phyloP scores from a whole-genome alignment of 177 flowering plant genomes.

The Vitis hybrid region DNA sequence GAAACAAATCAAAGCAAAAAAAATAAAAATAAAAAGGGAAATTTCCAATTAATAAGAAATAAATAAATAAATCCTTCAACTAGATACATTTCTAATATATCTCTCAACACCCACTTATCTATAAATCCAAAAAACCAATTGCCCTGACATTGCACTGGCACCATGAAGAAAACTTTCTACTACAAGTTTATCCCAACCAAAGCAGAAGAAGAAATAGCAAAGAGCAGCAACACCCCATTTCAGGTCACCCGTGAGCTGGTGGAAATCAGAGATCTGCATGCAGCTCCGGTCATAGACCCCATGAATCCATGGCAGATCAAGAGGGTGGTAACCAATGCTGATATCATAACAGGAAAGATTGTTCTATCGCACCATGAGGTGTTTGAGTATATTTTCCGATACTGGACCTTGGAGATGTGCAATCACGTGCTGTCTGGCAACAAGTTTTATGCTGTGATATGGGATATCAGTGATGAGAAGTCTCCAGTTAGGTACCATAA shows the following conservation, averaged over 20 bases:
- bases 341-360: not conserved
- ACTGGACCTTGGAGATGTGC: not conserved
- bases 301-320: not conserved
- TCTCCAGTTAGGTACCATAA: not conserved
- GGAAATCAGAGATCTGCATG: not conserved
- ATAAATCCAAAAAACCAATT: not conserved
- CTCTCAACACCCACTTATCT: too few relatives aligned
- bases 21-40: too few relatives aligned
- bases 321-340: not conserved
- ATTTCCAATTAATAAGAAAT: too few relatives aligned
- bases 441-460: not conserved
- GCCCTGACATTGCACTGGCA: not conserved
- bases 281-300: not conserved
- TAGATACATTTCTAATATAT: too few relatives aligned
- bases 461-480: not conserved
- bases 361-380: not conserved
- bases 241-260: not conserved
- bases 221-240: not conserved
- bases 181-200: not conserved
- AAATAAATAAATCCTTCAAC: too few relatives aligned
- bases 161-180: slow-evolving; percentile 3
- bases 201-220: not conserved
- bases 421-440: not conserved
- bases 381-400: not conserved
- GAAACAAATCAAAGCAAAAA: too few relatives aligned